Base-by-base conservation (phyloP, 2,329 filamentous ascomycete genomes). In the Fusarium metavorans region DNA sequence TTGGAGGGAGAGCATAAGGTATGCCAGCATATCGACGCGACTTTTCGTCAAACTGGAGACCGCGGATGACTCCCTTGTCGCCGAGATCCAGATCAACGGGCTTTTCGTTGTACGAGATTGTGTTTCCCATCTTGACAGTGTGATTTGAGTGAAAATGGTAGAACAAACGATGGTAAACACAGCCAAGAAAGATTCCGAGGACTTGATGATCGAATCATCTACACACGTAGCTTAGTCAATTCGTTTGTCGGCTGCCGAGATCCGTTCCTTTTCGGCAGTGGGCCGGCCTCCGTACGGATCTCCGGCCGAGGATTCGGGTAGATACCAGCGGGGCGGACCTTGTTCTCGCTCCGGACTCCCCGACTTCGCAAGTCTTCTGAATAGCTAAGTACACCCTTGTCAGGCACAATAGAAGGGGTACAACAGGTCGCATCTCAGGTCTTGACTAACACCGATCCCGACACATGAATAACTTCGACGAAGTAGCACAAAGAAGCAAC, bases 1-100 rank as follows among this genome's bases (percentile, higher is more conserved):
- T 80, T 0, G 84, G 84, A 1, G 84, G 81, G 11, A 82, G 77
- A 4, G 84, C 84, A 64, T 84, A 85, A 0, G 83, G 82, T 34
- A 85, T 77, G 5, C 78, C 81, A 1, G 79, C 76, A 57, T 80
- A 84, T 32, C 81, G 78, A 39, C 80, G 78, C 6, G 81, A 71
- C 67, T 83, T 83, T 0, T 78, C 39, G 62, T 82, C 81, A 43
- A 76, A 77, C 30, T 83, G 81, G 5, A 82, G 35, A 10, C 81
- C 82, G 18, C 72, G 75, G 25, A 83, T 79, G 2, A 62, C 68
- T 13, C 82, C 82, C 45, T 76, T 78, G 20, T 61, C 64, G 34
- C 70, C 70, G 0, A 72, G 50, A 6, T 32, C 25, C 6, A 72
- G 37, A 13, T 67, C 64, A 18, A 30, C 66, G 2, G 70, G 67